Conservation (phyloP, 306 rosid species). For the Rubus idaeus region DNA sequence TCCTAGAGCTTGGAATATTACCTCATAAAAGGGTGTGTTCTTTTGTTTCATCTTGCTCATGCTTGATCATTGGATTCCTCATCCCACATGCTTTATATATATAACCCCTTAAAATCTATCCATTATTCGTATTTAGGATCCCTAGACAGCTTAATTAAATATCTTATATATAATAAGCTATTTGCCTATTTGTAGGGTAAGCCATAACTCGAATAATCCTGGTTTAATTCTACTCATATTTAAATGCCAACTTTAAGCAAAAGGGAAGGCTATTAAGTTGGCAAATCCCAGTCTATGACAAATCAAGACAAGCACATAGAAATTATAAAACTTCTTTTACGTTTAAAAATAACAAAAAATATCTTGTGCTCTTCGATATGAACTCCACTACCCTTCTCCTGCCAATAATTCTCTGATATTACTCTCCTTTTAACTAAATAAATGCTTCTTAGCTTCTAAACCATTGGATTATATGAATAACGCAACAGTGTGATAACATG, state of each 20-base stretch:
- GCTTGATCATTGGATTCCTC: conserved; percentile 67
- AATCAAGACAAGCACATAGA: conserved; percentile 27
- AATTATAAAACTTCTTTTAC: conserved; percentile 14
- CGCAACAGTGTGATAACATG: no score
- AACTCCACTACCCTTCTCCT: conserved; percentile 33
- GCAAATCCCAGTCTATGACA: conserved; percentile 1
- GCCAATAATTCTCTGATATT: background rate
- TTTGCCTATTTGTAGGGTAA: conserved; percentile 7
- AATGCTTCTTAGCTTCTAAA: background rate
- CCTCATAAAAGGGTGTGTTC: conserved; percentile 38
- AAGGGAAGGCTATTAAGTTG: conserved; percentile 4
- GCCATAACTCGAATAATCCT: conserved; percentile 10
- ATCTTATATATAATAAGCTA: background rate
- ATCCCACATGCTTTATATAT: conserved; percentile 31
- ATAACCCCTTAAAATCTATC: conserved; percentile 22
- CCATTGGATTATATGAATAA: background rate
- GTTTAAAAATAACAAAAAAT: background rate
- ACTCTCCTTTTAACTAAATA: background rate
- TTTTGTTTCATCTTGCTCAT: conserved; percentile 45
- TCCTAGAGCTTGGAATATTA: conserved; percentile 33
- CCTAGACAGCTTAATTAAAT: conserved; percentile 39
- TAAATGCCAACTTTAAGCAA: background rate
- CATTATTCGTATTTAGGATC: conserved; percentile 47
- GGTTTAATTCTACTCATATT: background rate
- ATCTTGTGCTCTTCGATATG: conserved; percentile 31